Evolutionary conservation across 1,284 basidiomycete genomes (phyloP), one percentile per base, ranked within the genome.

Genomic region (Sanghuangporus weigelae): DNA sequence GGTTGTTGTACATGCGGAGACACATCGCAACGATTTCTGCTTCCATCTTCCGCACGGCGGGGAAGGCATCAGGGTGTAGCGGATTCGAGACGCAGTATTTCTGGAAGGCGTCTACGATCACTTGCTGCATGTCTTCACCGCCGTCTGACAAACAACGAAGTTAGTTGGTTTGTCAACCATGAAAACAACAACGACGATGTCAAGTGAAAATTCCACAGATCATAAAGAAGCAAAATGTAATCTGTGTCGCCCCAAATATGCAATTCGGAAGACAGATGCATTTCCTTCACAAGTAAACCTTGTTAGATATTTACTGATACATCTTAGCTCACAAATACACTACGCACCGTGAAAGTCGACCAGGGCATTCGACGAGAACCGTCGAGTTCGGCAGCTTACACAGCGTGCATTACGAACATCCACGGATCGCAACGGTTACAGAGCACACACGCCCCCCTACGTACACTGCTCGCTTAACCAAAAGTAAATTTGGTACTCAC

Each of bases 21-120:
- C 91, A 92, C 92, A 98, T 98, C n/a, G 91, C 81, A 50, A 99
- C 94, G 53, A 98, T 85, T 73, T 98, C 96, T 7, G 95, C 91
- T 73, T 99, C 96, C 96, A 99, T 99, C 77, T 97, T 96, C 58
- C 96, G 84, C 5, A 98, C 80, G 0, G 92, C 90, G 0, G 96
- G 96, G 78, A 99, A 98, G 40, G 97, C 89, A 67, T 97, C 95
- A 0, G 96, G 95, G 71, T 98, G 96, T 2, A 98, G 81, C 1
- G 96, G 96, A 71, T 98, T 98, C 35, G 92, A 89, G 61, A 92
- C 83, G 54, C 84, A 85, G 67, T 92, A 93, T 19, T 83, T 82
- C 67, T 84, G 78, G 68, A 89, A 89, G 0, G 89, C 89, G 5
- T 85, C 77, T 12, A 89, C 83, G 63, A 92, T 84, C 61, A 92